These are phyloP conservation scores for Fusarium citri DNA, from an alignment of 2,329 filamentous ascomycete genomes.

Conservation along the genomic window DNA sequence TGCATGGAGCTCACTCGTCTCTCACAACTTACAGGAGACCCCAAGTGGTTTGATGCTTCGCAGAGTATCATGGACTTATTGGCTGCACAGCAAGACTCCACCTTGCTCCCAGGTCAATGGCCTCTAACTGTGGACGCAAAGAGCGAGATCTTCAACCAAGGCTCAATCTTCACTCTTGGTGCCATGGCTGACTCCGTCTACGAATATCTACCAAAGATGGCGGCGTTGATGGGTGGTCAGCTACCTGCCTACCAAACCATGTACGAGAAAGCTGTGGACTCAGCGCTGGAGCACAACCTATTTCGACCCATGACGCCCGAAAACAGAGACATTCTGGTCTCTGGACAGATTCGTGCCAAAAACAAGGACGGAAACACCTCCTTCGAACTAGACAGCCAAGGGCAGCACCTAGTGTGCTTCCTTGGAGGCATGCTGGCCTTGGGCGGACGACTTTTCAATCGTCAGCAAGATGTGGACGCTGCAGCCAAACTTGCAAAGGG, in stretches of 20 bases:
- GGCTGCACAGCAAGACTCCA: conserved; percentile 72
- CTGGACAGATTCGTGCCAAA: conserved; percentile 53
- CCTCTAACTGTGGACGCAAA: conserved; percentile 56
- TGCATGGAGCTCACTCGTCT: conserved; percentile 79
- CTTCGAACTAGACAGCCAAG: conserved; percentile 49
- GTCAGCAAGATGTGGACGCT: conserved; percentile 55
- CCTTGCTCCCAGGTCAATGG: conserved; percentile 78
- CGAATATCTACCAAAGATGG: conserved; percentile 95
- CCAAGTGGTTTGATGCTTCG: conserved; percentile 80
- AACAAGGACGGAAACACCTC: conserved; percentile 49
- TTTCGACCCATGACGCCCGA: conserved; percentile 71
- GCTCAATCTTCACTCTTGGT: conserved; percentile 60
- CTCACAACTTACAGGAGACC: conserved; percentile 77
- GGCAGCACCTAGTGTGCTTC: conserved; percentile 63
- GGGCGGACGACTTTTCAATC: conserved; percentile 58
- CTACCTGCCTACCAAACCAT: conserved; percentile 67
- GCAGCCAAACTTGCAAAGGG: conserved; percentile 61
- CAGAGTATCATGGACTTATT: conserved; percentile 75
- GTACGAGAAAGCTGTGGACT: conserved; percentile 66
- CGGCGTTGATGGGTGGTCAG: conserved; percentile 67
- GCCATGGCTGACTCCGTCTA: conserved; percentile 68
- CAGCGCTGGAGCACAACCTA: conserved; percentile 67
- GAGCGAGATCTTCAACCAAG: conserved; percentile 40
- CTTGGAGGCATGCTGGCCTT: conserved; percentile 64
- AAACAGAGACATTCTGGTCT: conserved; percentile 66